Evolutionary conservation across 495 filamentous ascomycete genomes (phyloP), one percentile per base, ranked within the genome.

Genomic region (Penicillium malachiteum): DNA sequence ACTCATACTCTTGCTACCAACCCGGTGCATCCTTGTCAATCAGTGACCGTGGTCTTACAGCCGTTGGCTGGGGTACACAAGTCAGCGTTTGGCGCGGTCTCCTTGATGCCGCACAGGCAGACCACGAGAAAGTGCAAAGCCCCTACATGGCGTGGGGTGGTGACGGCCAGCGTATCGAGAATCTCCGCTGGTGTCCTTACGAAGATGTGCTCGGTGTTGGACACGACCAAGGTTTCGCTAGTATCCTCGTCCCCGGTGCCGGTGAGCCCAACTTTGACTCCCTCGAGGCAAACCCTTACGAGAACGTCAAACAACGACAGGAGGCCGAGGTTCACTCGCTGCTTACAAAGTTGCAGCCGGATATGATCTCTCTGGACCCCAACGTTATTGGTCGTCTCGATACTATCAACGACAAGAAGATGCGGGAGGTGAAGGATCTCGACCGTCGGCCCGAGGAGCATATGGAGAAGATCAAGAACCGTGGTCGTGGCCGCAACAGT

Each of bases 181-280:
- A 86, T 44, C 80, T 96, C 14, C 79, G 81, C 37, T 98, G 92
- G 91, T 97, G 93, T 66, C 95, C 95, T 5, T 96, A 88, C 62
- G 94, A 98, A 71, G 94, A 98, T 75, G 69, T 96, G 0, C 79
- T 98, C 2, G 95, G 93, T 11, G 78, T 96, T 18, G 83, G 85
- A 1, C 95, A 97, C 75, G 78, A 87, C 66, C 74, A 87, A 56
- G 95, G 94, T 3, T 97, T 97, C 73, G 87, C 87, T 42, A 92
- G 87, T 50, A 79, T 97, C 48, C 81, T 97, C 64, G 84, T 97
- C 17, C 94, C 94, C 30, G 94, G 94, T 26, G 90, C 94, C 14
- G 94, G 94, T 52, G 94, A 98, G 73, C 87, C 94, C 46, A 97
- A 97, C 80, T 97, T 90, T 71, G 94, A 98, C 71, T 87, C 91